Evolutionary conservation across 2,329 filamentous ascomycete genomes (phyloP).

Genomic region (Botrytis pseudocinerea): DNA sequence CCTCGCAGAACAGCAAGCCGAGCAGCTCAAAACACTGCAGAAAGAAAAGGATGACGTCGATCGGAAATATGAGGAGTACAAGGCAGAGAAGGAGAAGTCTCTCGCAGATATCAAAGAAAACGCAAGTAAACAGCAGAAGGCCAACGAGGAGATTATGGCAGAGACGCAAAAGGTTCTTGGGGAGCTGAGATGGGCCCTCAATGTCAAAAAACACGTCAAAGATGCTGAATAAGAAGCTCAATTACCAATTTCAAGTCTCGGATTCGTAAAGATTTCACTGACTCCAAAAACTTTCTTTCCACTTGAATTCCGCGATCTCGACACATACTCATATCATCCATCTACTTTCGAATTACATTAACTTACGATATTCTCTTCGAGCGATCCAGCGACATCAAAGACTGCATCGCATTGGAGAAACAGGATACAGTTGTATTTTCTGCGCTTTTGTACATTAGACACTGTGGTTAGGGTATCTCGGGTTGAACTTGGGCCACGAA

Average conservation of each 20-base stretch:
- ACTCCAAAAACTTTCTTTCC: neutral
- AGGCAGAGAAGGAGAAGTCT: conserved; percentile 60
- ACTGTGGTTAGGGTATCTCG: conserved; percentile 20
- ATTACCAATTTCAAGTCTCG: neutral
- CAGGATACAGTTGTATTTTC: conserved; percentile 24
- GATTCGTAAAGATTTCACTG: neutral
- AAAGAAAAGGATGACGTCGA: conserved; percentile 63
- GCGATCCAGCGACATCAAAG: conserved; percentile 7
- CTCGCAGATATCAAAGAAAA: conserved; percentile 60
- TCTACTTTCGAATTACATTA: neutral
- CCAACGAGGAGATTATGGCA: conserved; percentile 59
- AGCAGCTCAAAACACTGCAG: conserved; percentile 61
- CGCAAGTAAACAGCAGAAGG: conserved; percentile 57
- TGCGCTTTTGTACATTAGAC: conserved; percentile 22
- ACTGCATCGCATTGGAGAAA: conserved; percentile 24
- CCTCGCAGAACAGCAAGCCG: conserved; percentile 71
- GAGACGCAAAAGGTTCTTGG: conserved; percentile 62
- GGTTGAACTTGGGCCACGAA: conserved; percentile 14
- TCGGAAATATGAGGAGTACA: conserved; percentile 63
- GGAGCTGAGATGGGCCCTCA: conserved; percentile 73
- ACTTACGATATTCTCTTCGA: conserved; percentile 10
- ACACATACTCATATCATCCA: neutral
- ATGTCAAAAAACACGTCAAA: conserved; percentile 61
- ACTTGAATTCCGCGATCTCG: neutral
- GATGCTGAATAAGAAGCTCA: conserved; percentile 49